These are phyloP conservation scores for Prunus yedoensis DNA, from an alignment of 331 rosid genomes.

Conservation along the genomic window DNA sequence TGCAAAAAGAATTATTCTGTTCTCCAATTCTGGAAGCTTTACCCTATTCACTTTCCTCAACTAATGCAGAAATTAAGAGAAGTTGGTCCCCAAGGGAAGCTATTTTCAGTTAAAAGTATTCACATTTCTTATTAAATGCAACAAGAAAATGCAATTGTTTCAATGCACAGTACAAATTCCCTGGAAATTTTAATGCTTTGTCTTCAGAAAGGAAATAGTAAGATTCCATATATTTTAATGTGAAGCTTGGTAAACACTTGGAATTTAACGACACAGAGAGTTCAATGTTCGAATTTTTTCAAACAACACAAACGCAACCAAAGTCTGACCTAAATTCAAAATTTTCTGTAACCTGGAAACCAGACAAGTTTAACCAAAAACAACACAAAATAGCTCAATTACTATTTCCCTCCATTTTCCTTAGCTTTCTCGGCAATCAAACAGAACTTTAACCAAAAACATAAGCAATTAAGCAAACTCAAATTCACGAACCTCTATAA, in stretches of 20 bases:
- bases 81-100: neutral
- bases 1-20: neutral
- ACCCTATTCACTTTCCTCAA: neutral
- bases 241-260: too few species aligned
- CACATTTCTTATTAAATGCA: neutral
- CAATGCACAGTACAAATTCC: slow-evolving; percentile 4
- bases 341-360: neutral
- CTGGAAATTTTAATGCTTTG: neutral
- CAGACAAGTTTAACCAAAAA: neutral
- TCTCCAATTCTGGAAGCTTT: neutral
- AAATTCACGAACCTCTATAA: slow-evolving; percentile 60
- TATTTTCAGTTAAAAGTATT: neutral
- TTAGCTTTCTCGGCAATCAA: slow-evolving; percentile 20
- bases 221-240: neutral
- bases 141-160: neutral
- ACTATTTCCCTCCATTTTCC: neutral
- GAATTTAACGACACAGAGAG: neutral
- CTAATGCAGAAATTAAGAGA: neutral
- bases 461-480: neutral
- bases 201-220: neutral
- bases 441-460: neutral
- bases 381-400: neutral
- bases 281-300: neutral
- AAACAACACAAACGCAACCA: neutral
- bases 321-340: neutral